A percentile compares a stretch with the other conserved stretches of the same genome.
phyloP scores from a whole-genome alignment of 2,329 filamentous ascomycete species.

The Venturia asperata region DNA sequence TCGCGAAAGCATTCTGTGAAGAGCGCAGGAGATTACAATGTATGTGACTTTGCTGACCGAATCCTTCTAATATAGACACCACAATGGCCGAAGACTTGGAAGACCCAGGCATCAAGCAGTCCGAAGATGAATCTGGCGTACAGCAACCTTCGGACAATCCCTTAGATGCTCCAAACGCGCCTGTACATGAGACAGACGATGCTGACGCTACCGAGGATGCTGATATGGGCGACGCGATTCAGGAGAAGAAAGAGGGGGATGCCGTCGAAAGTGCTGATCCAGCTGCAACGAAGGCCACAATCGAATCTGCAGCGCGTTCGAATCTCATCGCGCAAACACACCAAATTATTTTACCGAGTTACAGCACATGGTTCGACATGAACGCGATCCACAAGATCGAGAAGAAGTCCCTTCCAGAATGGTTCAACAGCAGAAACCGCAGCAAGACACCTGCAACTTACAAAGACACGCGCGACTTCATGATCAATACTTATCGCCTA shows the following conservation, averaged over 20 bases:
- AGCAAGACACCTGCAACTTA: constrained; percentile 97
- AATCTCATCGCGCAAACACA: constrained; percentile 92
- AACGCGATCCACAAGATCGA: constrained; percentile 83
- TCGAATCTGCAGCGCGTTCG: constrained; percentile 81
- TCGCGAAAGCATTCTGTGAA: not conserved
- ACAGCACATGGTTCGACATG: constrained; percentile 99
- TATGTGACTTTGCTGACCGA: not conserved
- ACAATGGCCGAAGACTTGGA: constrained; percentile 45
- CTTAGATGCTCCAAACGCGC: constrained; percentile 61
- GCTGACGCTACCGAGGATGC: constrained; percentile 60
- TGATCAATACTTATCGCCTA: constrained; percentile 98
- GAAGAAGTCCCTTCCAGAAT: constrained; percentile 90
- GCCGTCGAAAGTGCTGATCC: constrained; percentile 30
- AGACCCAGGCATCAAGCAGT: constrained; percentile 36
- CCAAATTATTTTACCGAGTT: constrained; percentile 92
- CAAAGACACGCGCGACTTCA: constrained; percentile 98
- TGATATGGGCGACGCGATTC: constrained; percentile 49
- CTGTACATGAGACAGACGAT: constrained; percentile 51
- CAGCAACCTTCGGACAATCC: constrained; percentile 58
- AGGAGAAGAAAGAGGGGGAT: constrained; percentile 33
- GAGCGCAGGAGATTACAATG: not conserved
- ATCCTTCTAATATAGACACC: constrained; percentile 44
- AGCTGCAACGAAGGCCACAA: constrained; percentile 62
- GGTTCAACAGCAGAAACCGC: constrained; percentile 96
- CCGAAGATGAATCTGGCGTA: constrained; percentile 50